Evolutionary conservation across 352 stramenopile genomes (phyloP).

Genomic region (Globisporangium acanthophoron): DNA sequence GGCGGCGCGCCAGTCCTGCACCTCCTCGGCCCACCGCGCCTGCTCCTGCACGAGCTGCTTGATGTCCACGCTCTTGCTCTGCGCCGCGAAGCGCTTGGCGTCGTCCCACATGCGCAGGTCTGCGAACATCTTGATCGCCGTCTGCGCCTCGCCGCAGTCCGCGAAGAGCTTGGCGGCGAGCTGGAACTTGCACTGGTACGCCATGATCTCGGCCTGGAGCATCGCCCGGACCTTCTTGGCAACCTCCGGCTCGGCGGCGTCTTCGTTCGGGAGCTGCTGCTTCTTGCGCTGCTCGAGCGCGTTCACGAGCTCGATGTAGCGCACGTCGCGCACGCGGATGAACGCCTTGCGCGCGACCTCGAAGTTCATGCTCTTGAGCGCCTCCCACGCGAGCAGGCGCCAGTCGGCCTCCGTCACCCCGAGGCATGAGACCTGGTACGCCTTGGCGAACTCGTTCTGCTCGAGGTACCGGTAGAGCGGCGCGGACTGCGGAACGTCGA

Average conservation of each 20-base stretch:
- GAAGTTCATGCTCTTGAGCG: slow-evolving; percentile 83
- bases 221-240: slow-evolving; percentile 55
- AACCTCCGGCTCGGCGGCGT: slow-evolving; percentile 21
- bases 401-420: slow-evolving; percentile 93
- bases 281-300: slow-evolving; percentile 74
- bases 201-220: slow-evolving; percentile 90
- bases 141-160: slow-evolving; percentile 71
- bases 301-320: slow-evolving; percentile 89
- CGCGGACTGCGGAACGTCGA: slow-evolving; percentile 89
- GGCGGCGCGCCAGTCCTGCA: slow-evolving; percentile 88
- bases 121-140: slow-evolving; percentile 92
- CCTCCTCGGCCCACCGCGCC: slow-evolving; percentile 91
- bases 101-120: slow-evolving; percentile 93
- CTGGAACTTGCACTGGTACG: slow-evolving; percentile 89
- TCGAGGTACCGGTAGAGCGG: slow-evolving; percentile 89
- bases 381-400: slow-evolving; percentile 80
- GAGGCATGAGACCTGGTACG: slow-evolving; percentile 89
- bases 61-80: slow-evolving; percentile 77
- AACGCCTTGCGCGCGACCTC: slow-evolving; percentile 84
- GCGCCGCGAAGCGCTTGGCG: slow-evolving; percentile 87
- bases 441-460: slow-evolving; percentile 80
- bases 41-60: slow-evolving; percentile 87
- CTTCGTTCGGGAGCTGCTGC: slow-evolving; percentile 38
- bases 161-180: slow-evolving; percentile 88
- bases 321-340: slow-evolving; percentile 87